Base-by-base conservation (phyloP, 331 rosid species). In the Acacia concinna region DNA sequence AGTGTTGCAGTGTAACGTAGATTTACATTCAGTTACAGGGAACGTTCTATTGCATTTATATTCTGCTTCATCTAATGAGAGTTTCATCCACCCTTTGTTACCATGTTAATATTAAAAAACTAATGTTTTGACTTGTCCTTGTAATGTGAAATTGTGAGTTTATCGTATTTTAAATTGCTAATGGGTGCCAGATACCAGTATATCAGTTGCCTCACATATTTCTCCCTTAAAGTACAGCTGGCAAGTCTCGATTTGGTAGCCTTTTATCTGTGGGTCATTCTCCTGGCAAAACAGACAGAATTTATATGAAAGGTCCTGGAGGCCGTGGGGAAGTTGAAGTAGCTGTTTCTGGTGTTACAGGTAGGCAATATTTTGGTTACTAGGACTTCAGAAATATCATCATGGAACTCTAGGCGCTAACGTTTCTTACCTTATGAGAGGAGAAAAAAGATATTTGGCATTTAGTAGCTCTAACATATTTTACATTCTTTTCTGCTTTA, bases 311-410 rank as follows among this genome's bases (percentile, higher is more conserved):
- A 89, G 99, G 99, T 79, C 99, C 99, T 14, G 99, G 97, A 77
- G 99, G 99, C 73, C 89, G 93, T 20, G 98, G 99, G 44, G 99
- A 96, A 86, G 97, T 96, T 91, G 99, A 96, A 88, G 97, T 93
- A 72, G 99, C 99, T 49, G 99, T 96, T 86, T 96, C 99, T 43
- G 92, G 99, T 78, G 97, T 96, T 78, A 87, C 81, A 83, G 99
- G 98, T 91, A 69, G 68, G 84, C 40, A 49, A 68, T 51, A 27
- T 34, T 51, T 68, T 68, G 34, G 60, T 68, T 38, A 21, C 44
- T 80, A 30, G 75, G 66, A 51, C 73, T 82, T 54, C 73, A 6
- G 35, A 62, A 79, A 75, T 23, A 65, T 73, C 74, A 43, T 68
- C 23, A 63, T 68, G 81, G 49, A 41, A 79, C 68, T 21, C 44